Evolutionary conservation across 129 eudicot genomes (phyloP).

Genomic region (Tagetes erecta): DNA sequence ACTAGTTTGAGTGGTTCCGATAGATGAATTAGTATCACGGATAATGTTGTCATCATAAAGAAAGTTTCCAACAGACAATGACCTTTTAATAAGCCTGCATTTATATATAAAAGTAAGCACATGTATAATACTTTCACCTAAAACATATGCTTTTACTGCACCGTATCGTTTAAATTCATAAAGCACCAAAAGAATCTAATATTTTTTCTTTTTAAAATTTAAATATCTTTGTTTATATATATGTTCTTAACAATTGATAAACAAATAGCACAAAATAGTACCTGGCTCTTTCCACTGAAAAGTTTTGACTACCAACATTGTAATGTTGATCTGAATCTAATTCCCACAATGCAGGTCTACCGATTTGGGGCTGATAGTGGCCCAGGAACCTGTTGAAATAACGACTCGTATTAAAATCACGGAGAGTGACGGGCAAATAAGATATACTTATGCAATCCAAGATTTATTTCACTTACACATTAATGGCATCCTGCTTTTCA

Average conservation of each 20-base stretch:
- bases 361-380: slow-evolving; percentile 84
- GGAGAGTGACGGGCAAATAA: background rate
- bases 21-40: slow-evolving; percentile 50
- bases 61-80: slow-evolving; percentile 83
- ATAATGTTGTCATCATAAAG: slow-evolving; percentile 66
- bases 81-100: slow-evolving; percentile 65
- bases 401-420: slow-evolving; percentile 2
- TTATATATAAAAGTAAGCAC: slow-evolving; percentile 13
- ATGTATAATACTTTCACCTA: background rate
- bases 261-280: slow-evolving; percentile 27
- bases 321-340: slow-evolving; percentile 93
- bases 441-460: too few species aligned
- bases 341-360: slow-evolving; percentile 96
- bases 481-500: slow-evolving; percentile 94
- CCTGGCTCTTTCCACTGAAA: slow-evolving; percentile 61
- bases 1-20: slow-evolving; percentile 35
- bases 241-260: background rate
- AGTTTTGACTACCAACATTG: slow-evolving; percentile 56
- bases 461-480: slow-evolving; percentile 58
- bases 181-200: background rate
- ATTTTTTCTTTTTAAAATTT: slow-evolving; percentile 1
- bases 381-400: slow-evolving; percentile 79
- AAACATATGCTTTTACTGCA: background rate
- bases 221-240: background rate
- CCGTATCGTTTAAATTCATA: background rate